Evolutionary conservation across 2,329 filamentous ascomycete genomes (phyloP).

Genomic region (Phialocephala sp.): DNA sequence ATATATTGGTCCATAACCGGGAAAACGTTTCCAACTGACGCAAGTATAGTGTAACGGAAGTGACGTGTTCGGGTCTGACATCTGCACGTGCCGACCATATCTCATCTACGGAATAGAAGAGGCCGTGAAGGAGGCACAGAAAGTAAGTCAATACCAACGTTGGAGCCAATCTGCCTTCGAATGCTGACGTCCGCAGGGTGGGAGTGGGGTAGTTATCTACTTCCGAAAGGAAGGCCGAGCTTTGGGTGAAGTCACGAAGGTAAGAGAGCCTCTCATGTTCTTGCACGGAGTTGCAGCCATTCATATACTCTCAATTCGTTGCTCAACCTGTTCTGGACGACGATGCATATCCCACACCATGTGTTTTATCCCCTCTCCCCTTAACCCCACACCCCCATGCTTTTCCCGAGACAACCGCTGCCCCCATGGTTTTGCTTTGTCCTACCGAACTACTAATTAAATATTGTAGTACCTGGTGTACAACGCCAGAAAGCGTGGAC

Average conservation of each 20-base stretch:
- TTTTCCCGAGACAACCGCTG: constrained; percentile 27
- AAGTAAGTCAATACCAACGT: constrained; percentile 43
- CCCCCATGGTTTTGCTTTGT: constrained; percentile 19
- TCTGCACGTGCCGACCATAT: constrained; percentile 95
- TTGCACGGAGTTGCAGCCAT: constrained; percentile 77
- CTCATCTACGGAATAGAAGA: constrained; percentile 97
- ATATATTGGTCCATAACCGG: constrained; percentile 6
- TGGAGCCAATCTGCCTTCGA: constrained; percentile 6
- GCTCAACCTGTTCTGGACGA: constrained; percentile 23
- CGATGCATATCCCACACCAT: constrained; percentile 27
- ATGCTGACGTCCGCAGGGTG: constrained; percentile 30
- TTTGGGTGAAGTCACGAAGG: constrained; percentile 76
- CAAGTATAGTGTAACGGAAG: constrained; percentile 80
- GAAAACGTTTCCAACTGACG: constrained; percentile 32
- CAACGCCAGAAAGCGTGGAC: constrained; percentile 81
- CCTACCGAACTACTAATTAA: constrained; percentile 58
- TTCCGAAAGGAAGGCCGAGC: constrained; percentile 97
- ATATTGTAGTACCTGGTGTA: constrained; percentile 59
- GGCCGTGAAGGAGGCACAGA: constrained; percentile 95
- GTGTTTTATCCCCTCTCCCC: constrained; percentile 62
- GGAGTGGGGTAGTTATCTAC: constrained; percentile 74
- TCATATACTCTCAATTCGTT: constrained; percentile 23
- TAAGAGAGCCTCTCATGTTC: constrained; percentile 46
- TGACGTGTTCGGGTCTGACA: constrained; percentile 97
- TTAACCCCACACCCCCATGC: constrained; percentile 76